Evolutionary conservation across 164 flowering plant genomes (phyloP).

Genomic region (Buxus sempervirens): DNA sequence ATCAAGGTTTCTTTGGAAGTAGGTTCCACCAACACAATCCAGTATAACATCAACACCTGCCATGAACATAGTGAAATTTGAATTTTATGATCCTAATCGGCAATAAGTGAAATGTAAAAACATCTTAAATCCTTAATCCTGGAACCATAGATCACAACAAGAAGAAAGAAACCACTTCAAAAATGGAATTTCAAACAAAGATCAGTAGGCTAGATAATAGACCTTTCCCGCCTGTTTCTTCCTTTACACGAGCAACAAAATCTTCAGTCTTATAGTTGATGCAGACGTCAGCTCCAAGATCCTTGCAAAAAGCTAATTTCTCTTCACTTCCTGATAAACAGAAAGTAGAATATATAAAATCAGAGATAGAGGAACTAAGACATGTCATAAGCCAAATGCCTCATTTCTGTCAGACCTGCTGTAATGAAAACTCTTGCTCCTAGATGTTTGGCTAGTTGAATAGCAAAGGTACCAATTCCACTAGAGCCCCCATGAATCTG

Average conservation of each 20-base stretch:
- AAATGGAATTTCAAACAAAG: not conserved
- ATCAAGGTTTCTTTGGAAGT: conserved; percentile 71
- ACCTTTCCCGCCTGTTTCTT: conserved; percentile 94
- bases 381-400: not conserved
- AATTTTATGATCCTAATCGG: not conserved
- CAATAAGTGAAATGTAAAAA: not conserved
- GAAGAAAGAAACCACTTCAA: not conserved
- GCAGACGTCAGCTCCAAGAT: conserved; percentile 90
- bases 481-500: conserved; percentile 97
- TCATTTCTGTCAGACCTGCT: conserved; percentile 52
- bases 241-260: conserved; percentile 83
- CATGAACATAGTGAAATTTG: conserved; percentile 10
- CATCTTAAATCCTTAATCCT: not conserved
- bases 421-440: conserved; percentile 83
- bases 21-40: conserved; percentile 74
- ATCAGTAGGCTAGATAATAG: conserved; percentile 3
- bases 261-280: conserved; percentile 96
- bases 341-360: conserved; percentile 5
- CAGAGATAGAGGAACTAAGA: not conserved
- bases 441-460: conserved; percentile 75
- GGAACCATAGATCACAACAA: not conserved
- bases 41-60: conserved; percentile 92
- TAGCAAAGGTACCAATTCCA: conserved; percentile 94
- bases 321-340: conserved; percentile 64
- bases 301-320: conserved; percentile 69